phyloP scores from a whole-genome alignment of 2,329 filamentous ascomycete species.

The Lasiodiplodia sp. region DNA sequence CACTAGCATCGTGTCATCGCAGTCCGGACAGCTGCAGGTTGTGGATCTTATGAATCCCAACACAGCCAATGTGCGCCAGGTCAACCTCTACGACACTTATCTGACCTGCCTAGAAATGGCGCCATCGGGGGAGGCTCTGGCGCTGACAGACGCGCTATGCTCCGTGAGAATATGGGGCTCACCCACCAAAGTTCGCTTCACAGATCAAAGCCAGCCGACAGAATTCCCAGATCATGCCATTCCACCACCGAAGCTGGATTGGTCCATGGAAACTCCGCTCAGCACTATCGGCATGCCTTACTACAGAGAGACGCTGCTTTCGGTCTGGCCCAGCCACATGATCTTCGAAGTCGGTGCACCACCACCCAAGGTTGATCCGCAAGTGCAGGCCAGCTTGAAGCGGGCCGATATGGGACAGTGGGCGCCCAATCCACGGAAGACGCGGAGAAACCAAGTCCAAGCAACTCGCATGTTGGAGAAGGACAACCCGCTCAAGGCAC shows the following conservation, averaged over 20 bases:
- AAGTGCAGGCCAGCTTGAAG: conserved; percentile 73
- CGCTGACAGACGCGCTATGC: conserved; percentile 79
- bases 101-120: conserved; percentile 85
- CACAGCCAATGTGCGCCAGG: conserved; percentile 82
- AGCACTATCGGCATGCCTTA: conserved; percentile 91
- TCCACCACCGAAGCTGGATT: conserved; percentile 69
- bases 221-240: conserved; percentile 75
- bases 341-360: conserved; percentile 86
- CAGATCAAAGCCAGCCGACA: conserved; percentile 77
- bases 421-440: conserved; percentile 76
- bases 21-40: conserved; percentile 91
- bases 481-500: conserved; percentile 73
- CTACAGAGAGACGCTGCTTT: conserved; percentile 86
- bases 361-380: conserved; percentile 75
- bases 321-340: conserved; percentile 86
- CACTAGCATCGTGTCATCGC: conserved; percentile 91
- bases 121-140: conserved; percentile 84
- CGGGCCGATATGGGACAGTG: conserved; percentile 78
- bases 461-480: conserved; percentile 70
- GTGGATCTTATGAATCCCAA: conserved; percentile 96
- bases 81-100: conserved; percentile 74
- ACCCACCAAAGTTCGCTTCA: conserved; percentile 83
- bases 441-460: conserved; percentile 82
- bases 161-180: conserved; percentile 89
- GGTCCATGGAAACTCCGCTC: conserved; percentile 76